phyloP scores from a whole-genome alignment of 139 green algal genomes.

The Desmodesmus armatus region DNA sequence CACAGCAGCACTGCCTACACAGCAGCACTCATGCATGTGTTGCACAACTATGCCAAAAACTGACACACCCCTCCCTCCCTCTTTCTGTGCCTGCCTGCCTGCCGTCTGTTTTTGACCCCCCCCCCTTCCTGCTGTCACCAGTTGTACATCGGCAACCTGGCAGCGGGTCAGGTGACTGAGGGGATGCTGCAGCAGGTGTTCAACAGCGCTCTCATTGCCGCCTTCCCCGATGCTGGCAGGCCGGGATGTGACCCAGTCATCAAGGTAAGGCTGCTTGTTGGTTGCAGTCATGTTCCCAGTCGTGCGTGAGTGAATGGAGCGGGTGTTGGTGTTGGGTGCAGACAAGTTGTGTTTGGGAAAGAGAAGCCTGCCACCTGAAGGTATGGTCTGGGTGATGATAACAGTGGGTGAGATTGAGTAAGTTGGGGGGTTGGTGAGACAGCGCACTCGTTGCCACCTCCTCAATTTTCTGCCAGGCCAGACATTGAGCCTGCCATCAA shows the following conservation, averaged over 20 bases:
- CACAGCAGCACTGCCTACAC: too few relatives aligned
- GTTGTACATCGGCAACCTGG: slow-evolving; percentile 83
- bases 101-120: neutral
- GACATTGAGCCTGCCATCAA: too few relatives aligned
- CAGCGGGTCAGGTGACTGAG: slow-evolving; percentile 71
- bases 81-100: neutral
- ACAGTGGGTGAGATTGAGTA: too few relatives aligned
- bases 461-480: too few relatives aligned
- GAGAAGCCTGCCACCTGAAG: too few relatives aligned
- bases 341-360: too few relatives aligned
- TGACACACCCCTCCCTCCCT: neutral
- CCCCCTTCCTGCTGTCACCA: slow-evolving; percentile 30
- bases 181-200: slow-evolving; percentile 75
- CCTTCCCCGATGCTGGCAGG: slow-evolving; percentile 63
- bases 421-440: too few relatives aligned
- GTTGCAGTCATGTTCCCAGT: too few relatives aligned
- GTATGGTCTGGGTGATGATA: too few relatives aligned
- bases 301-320: neutral
- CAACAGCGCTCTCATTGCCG: slow-evolving; percentile 74
- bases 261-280: slow-evolving; percentile 55
- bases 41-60: neutral
- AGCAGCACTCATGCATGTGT: neutral
- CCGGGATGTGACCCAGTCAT: slow-evolving; percentile 71
- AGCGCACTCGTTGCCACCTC: too few relatives aligned
- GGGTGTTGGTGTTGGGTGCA: neutral